A percentile compares a stretch with the other conserved stretches of the same genome.
These are phyloP conservation scores for Penicillium thymicola DNA, from an alignment of 2,329 filamentous ascomycete genomes.

Conservation along the genomic window DNA sequence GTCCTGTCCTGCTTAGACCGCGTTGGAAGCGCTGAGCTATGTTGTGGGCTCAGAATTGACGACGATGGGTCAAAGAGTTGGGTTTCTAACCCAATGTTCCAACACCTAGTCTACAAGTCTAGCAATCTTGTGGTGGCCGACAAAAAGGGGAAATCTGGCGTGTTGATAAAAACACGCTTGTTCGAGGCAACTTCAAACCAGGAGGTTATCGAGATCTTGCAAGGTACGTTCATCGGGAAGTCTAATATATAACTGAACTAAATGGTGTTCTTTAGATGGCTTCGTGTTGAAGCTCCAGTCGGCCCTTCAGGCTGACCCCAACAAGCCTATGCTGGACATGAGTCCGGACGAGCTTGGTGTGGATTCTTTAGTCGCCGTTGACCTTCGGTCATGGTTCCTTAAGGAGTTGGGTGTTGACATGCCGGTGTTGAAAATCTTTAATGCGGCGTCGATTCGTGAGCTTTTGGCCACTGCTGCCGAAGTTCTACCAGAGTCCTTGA, in stretches of 20 bases:
- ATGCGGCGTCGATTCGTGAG: conserved; percentile 19
- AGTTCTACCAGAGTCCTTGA: conserved; percentile 8
- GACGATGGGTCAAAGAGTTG: conserved; percentile 23
- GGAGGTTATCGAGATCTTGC: conserved; percentile 13
- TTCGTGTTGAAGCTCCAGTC: conserved; percentile 19
- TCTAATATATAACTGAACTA: background rate
- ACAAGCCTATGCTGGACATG: conserved; percentile 15
- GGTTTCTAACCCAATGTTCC: conserved; percentile 22
- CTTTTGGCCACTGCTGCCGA: conserved; percentile 12
- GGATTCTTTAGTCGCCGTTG: conserved; percentile 27
- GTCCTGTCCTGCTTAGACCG: conserved; percentile 23
- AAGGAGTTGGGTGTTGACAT: conserved; percentile 24
- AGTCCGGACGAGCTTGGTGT: conserved; percentile 23
- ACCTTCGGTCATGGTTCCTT: conserved; percentile 27
- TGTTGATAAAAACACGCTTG: conserved; percentile 14
- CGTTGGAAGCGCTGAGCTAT: conserved; percentile 10
- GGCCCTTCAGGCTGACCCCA: conserved; percentile 16
- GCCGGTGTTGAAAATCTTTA: conserved; percentile 26
- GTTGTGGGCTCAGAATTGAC: conserved; percentile 22
- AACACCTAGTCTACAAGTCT: conserved; percentile 20
- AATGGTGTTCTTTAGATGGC: conserved; percentile 3
- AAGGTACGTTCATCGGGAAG: conserved; percentile 8
- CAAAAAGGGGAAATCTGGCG: conserved; percentile 14
- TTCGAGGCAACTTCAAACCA: conserved; percentile 13
- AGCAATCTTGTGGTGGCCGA: conserved; percentile 5